A percentile compares a stretch with the other conserved stretches of the same genome.
Conservation (phyloP, 2,329 filamentous ascomycete species). For the Helotiales sp. region DNA sequence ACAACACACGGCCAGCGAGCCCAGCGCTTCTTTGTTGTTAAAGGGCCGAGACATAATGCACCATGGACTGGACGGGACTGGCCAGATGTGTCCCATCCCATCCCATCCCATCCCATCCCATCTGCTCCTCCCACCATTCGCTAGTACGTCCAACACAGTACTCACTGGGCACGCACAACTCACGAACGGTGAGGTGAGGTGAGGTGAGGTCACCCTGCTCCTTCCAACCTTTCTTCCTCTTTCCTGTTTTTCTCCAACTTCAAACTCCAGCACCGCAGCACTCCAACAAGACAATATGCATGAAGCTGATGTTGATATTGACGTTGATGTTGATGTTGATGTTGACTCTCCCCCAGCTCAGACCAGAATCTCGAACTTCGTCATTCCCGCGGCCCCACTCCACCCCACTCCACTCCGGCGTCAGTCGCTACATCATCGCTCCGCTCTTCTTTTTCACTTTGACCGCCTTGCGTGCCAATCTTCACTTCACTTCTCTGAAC, state of each 20-base stretch:
- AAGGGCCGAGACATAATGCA: no score
- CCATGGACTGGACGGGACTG: no score
- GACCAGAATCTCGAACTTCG: not conserved
- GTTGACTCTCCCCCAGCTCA: not conserved
- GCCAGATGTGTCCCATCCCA: no score
- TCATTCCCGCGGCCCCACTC: not conserved
- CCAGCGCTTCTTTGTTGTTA: not conserved
- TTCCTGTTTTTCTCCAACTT: not conserved
- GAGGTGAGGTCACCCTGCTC: no score
- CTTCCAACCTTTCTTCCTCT: not conserved
- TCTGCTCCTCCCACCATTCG: no score
- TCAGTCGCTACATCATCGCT: conserved; percentile 1
- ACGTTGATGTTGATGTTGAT: not conserved
- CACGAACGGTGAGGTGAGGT: no score
- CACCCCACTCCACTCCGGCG: no score
- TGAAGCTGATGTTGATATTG: not conserved
- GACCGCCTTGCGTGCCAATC: not conserved
- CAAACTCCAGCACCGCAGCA: not conserved
- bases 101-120: no score
- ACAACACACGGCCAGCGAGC: not conserved
- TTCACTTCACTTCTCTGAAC: no score
- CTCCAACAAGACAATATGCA: not conserved
- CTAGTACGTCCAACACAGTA: no score
- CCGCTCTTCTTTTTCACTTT: not conserved
- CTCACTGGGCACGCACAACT: no score